Evolutionary conservation across 1,284 basidiomycete species (phyloP), one percentile per base, ranked within the genome.

Genomic region (Ganoderma sinense): DNA sequence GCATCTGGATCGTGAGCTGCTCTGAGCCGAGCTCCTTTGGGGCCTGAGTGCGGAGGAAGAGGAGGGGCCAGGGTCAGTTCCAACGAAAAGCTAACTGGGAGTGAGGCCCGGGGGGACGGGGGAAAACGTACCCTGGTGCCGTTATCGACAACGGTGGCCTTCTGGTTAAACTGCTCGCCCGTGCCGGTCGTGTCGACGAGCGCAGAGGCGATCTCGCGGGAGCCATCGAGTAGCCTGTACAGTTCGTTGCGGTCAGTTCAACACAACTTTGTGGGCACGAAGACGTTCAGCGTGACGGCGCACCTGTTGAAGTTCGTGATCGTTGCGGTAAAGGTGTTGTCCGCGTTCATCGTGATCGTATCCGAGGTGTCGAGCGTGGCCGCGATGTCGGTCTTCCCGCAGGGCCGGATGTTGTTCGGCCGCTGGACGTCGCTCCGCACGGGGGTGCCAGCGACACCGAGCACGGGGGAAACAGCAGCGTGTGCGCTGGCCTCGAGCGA

Each of bases 231-330:
- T 48, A 82, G 82, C 60, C 82, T 85, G 63, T 14, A 4, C 13
- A 13, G 13, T 10, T 6, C 23, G 48, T 53, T 2, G 10, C 18
- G 23, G 48, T 53, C 48, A 53, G 23, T 11, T 53, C 48, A 53
- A 10, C 5, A 53, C 48, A 53, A 10, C 5, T 26, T 53, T 68
- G 53, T 29, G 0, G 40, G 48, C 13, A 61, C 61, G 51, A 58
- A 10, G 26, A 29, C 14, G n/a, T n/a, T n/a, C n/a, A n/a, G n/a
- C n/a, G n/a, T n/a, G n/a, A n/a, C n/a, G 45, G 20, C 85, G 71
- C 71, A 87, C 87, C 71, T 80, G 73, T 89, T 89, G 77, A 87
- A 88, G 79, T 87, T 84, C 51, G 81, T 84, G 62, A 82, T 80
- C 33, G 80, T 85, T 13, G 82, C 82, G 13, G 78, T 79, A 76